Evolutionary conservation across 116 monocot genomes (phyloP).

Genomic region (Cymodocea nodosa): DNA sequence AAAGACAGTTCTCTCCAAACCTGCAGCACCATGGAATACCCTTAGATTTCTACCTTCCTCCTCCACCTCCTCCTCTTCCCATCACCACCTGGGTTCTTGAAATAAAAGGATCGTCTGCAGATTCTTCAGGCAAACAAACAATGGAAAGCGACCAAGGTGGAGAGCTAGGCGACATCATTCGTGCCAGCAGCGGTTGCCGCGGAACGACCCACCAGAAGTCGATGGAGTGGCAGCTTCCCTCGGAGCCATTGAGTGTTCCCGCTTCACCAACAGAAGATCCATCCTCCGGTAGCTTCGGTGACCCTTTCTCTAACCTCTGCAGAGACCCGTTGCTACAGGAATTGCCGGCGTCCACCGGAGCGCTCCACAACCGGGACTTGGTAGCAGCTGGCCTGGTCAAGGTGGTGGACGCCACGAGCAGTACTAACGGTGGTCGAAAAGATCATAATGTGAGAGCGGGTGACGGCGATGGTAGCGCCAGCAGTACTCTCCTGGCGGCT

Average conservation of each 20-base stretch:
- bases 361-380: constrained; percentile 4
- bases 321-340: constrained; percentile 32
- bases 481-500: neutral
- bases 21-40: too few species aligned
- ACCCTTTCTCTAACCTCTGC: constrained; percentile 17
- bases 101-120: constrained; percentile 30
- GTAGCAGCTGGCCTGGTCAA: neutral
- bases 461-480: neutral
- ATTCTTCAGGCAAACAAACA: constrained; percentile 43
- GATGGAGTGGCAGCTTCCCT: constrained; percentile 20
- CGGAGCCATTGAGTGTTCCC: neutral
- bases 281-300: constrained; percentile 8
- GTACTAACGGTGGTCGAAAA: neutral
- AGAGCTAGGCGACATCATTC: constrained; percentile 69
- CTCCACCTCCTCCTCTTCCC: too few species aligned
- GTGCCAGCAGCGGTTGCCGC: constrained; percentile 20
- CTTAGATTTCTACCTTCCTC: too few species aligned
- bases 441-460: neutral
- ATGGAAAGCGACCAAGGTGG: constrained; percentile 42
- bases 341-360: constrained; percentile 1
- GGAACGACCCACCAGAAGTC: neutral
- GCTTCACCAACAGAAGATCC: neutral
- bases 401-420: neutral
- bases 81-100: neutral
- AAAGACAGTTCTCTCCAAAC: too few species aligned